A percentile compares a stretch with the other conserved stretches of the same genome.
Conservation (phyloP, 2,329 filamentous ascomycete genomes). For the Cercospora sp. region DNA sequence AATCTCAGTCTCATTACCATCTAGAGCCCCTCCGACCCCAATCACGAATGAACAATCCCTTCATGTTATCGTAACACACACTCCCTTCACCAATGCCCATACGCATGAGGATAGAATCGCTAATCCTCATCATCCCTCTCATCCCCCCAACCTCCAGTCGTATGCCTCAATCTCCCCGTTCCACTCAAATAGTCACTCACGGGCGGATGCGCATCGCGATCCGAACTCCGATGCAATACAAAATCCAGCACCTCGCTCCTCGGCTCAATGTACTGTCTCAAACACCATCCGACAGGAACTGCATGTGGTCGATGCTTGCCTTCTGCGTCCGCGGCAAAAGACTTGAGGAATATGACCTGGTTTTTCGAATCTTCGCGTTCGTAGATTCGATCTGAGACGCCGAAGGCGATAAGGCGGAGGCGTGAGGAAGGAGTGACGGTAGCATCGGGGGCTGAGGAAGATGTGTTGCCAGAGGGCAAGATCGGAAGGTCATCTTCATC, state of each 20-base stretch:
- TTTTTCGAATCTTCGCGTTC: conserved; percentile 50
- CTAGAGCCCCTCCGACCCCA: background rate
- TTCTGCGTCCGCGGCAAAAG: conserved; percentile 45
- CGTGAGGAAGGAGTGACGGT: conserved; percentile 29
- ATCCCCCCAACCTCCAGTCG: conserved; percentile 17
- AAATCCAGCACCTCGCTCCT: conserved; percentile 51
- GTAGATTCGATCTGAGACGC: conserved; percentile 50
- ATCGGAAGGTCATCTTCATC: conserved; percentile 4
- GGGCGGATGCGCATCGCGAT: conserved; percentile 42
- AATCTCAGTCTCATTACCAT: background rate
- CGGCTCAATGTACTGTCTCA: conserved; percentile 49
- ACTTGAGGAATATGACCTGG: conserved; percentile 51
- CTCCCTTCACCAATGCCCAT: background rate
- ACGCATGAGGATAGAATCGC: background rate
- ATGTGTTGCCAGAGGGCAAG: background rate
- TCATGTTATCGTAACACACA: background rate
- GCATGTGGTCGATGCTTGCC: conserved; percentile 45
- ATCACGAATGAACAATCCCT: background rate
- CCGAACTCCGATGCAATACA: conserved; percentile 37
- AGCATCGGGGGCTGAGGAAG: background rate
- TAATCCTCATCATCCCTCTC: conserved; percentile 26
- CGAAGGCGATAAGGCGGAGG: conserved; percentile 50
- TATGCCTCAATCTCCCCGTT: conserved; percentile 9
- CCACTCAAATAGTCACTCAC: conserved; percentile 35
- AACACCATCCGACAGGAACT: conserved; percentile 49